A percentile compares a stretch with the other conserved stretches of the same genome.
phyloP scores from a whole-genome alignment of 768 basidiomycete genomes.

The Sutorius australiensis region DNA sequence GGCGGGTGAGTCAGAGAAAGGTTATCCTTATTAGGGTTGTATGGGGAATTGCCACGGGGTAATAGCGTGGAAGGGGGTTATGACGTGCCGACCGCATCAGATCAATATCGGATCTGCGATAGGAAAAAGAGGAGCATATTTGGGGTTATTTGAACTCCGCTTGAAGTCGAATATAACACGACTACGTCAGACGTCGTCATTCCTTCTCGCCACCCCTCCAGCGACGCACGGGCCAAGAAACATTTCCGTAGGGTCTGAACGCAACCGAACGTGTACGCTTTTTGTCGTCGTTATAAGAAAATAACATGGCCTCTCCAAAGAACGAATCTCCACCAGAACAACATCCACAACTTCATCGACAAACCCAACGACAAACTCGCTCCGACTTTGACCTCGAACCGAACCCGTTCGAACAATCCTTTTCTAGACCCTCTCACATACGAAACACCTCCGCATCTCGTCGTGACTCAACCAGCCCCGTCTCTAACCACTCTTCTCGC shows the following conservation, averaged over 20 bases:
- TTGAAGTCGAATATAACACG: conserved; percentile 41
- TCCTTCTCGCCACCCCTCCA: conserved; percentile 31
- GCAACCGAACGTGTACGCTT: conserved; percentile 12
- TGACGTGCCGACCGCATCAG: conserved; percentile 30
- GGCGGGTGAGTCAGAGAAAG: conserved; percentile 5
- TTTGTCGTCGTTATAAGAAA: no score
- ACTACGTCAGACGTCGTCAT: conserved; percentile 45
- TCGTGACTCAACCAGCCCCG: conserved; percentile 30
- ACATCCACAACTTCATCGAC: conserved; percentile 14
- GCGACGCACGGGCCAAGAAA: conserved; percentile 30
- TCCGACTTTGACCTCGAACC: conserved; percentile 77
- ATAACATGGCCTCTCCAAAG: conserved; percentile 28
- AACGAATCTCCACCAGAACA: conserved; percentile 4
- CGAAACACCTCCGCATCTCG: conserved; percentile 38
- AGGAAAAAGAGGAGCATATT: conserved; percentile 14
- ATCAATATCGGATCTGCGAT: conserved; percentile 36
- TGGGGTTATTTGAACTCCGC: conserved; percentile 36
- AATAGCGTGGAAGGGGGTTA: conserved; percentile 19
- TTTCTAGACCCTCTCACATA: conserved; percentile 60
- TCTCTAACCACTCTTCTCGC: conserved; percentile 38
- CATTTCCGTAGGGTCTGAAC: no score
- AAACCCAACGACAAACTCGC: conserved; percentile 43
- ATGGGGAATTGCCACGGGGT: conserved; percentile 5
- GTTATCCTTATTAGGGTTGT: conserved; percentile 17
- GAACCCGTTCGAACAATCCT: conserved; percentile 95